A percentile compares a stretch with the other conserved stretches of the same genome.
phyloP scores from a whole-genome alignment of 2,329 filamentous ascomycete genomes.

The Cyphellophora europaea region DNA sequence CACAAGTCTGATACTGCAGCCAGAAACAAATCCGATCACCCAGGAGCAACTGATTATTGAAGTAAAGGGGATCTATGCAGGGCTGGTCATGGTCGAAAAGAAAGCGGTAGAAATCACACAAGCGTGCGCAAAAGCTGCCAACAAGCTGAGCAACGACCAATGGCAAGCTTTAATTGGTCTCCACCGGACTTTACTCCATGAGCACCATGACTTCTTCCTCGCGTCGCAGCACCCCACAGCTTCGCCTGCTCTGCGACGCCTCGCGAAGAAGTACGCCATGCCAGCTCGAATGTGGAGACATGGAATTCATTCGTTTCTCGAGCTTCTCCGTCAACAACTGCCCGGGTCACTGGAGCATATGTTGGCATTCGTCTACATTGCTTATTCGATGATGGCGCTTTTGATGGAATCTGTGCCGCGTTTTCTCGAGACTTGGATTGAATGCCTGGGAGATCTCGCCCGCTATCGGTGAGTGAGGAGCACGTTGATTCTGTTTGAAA shows the following conservation, averaged over 20 bases:
- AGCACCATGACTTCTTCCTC: conserved; percentile 79
- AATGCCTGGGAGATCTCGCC: conserved; percentile 78
- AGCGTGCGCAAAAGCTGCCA: neutral
- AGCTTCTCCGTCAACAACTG: conserved; percentile 63
- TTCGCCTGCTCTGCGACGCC: conserved; percentile 52
- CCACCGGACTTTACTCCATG: conserved; percentile 70
- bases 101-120: conserved; percentile 78
- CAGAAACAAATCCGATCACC: conserved; percentile 59
- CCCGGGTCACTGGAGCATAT: conserved; percentile 78
- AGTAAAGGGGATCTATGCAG: conserved; percentile 54
- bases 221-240: conserved; percentile 80
- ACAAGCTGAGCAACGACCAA: conserved; percentile 57
- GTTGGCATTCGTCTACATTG: conserved; percentile 79
- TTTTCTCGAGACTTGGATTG: conserved; percentile 86
- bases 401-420: conserved; percentile 74
- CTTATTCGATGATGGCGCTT: conserved; percentile 83
- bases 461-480: conserved; percentile 63
- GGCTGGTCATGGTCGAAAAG: conserved; percentile 51
- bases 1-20: conserved; percentile 34
- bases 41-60: conserved; percentile 72
- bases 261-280: conserved; percentile 81
- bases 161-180: conserved; percentile 78
- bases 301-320: conserved; percentile 77
- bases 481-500: too few species aligned
- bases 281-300: conserved; percentile 93